These are phyloP conservation scores for Hymenoscyphus albidus DNA, from an alignment of 2,329 filamentous ascomycete species.

Conservation along the genomic window DNA sequence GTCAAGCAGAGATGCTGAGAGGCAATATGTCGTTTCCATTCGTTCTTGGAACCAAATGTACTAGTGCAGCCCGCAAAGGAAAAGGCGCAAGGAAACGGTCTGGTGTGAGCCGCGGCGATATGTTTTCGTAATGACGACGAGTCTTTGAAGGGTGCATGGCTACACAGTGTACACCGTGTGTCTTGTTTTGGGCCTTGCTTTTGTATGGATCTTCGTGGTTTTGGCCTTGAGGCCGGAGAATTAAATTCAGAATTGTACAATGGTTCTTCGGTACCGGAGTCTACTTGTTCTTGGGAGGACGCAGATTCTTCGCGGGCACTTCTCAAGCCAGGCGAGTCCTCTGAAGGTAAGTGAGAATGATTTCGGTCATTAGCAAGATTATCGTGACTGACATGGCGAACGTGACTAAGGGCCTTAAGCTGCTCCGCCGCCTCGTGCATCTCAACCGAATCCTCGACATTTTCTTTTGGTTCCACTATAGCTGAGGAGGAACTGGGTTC, in stretches of 20 bases:
- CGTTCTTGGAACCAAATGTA: slow-evolving; percentile 88
- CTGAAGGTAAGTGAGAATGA: slow-evolving; percentile 32
- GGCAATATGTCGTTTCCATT: slow-evolving; percentile 93
- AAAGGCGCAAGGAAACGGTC: slow-evolving; percentile 82
- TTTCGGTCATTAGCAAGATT: slow-evolving; percentile 31
- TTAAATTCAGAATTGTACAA: slow-evolving; percentile 35
- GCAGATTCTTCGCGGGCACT: slow-evolving; percentile 41
- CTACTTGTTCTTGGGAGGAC: slow-evolving; percentile 39
- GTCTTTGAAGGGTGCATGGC: slow-evolving; percentile 63
- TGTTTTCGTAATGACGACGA: slow-evolving; percentile 63
- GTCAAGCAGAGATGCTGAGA: slow-evolving; percentile 79
- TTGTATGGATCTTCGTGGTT: slow-evolving; percentile 34
- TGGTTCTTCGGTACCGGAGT: slow-evolving; percentile 41
- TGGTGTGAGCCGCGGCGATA: slow-evolving; percentile 63
- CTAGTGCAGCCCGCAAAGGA: slow-evolving; percentile 77
- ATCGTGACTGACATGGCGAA: slow-evolving; percentile 53
- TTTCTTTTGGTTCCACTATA: slow-evolving; percentile 40
- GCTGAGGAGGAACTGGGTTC: slow-evolving; percentile 24
- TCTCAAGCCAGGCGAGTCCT: slow-evolving; percentile 32
- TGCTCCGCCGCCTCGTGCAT: slow-evolving; percentile 67
- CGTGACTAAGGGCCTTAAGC: slow-evolving; percentile 61
- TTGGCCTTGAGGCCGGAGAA: slow-evolving; percentile 33
- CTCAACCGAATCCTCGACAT: slow-evolving; percentile 61
- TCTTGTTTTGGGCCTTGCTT: slow-evolving; percentile 51
- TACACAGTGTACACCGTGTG: slow-evolving; percentile 58